phyloP scores from a whole-genome alignment of 768 basidiomycete species.

The Obba rivulosa region DNA sequence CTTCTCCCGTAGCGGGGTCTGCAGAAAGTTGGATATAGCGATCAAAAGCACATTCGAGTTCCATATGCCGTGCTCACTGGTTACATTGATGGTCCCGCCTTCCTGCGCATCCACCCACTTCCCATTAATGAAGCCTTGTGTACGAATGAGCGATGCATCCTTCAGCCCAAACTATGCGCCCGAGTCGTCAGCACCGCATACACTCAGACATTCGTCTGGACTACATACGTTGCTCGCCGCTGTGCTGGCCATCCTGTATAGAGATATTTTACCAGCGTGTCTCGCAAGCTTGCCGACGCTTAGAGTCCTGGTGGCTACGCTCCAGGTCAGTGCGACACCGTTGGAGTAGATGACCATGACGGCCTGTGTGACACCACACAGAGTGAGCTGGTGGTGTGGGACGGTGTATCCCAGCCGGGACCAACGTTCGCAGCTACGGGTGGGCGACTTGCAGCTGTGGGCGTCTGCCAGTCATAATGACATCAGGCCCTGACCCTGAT shows the following conservation, averaged over 20 bases:
- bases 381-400: no score
- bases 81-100: slow-evolving; percentile 67
- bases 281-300: no score
- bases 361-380: no score
- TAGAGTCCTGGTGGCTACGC: no score
- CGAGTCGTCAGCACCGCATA: no score
- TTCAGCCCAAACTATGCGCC: slow-evolving; percentile 61
- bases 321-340: no score
- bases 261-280: background rate
- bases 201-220: background rate
- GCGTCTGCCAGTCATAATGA: no score
- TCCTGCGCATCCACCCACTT: slow-evolving; percentile 81
- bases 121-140: slow-evolving; percentile 76
- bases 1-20: slow-evolving; percentile 88
- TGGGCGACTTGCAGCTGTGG: no score
- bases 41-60: background rate
- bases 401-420: no score
- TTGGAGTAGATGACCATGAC: no score
- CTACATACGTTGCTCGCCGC: background rate
- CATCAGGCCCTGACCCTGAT: no score
- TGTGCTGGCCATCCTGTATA: slow-evolving; percentile 10
- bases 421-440: no score
- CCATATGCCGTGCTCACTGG: slow-evolving; percentile 46
- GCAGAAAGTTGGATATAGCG: background rate
- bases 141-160: slow-evolving; percentile 69